These are phyloP conservation scores for Lactarius indigo DNA, from an alignment of 768 basidiomycete genomes.

Conservation along the genomic window DNA sequence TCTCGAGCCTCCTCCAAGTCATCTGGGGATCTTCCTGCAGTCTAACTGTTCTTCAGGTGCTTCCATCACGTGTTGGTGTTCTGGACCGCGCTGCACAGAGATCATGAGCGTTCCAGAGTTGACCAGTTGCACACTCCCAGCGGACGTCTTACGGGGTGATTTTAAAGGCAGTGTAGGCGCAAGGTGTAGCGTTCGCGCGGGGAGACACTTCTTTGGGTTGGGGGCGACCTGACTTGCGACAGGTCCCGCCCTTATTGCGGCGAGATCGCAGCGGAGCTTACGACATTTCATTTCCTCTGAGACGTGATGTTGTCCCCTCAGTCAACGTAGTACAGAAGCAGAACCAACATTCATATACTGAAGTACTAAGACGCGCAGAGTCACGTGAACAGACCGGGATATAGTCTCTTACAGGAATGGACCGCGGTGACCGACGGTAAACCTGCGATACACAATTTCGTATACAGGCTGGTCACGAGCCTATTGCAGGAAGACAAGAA, in stretches of 20 bases:
- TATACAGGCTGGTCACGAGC: too few relatives aligned
- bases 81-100: not conserved
- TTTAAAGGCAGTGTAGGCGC: not conserved
- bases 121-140: not conserved
- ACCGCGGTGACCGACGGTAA: too few relatives aligned
- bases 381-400: too few relatives aligned
- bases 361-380: too few relatives aligned
- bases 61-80: not conserved
- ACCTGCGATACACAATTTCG: too few relatives aligned
- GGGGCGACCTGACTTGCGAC: not conserved
- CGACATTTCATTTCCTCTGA: not conserved
- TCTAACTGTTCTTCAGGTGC: not conserved
- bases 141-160: not conserved
- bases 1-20: not conserved
- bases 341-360: too few relatives aligned
- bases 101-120: not conserved
- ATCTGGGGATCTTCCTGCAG: not conserved
- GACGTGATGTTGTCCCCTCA: not conserved
- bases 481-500: too few relatives aligned
- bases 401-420: too few relatives aligned
- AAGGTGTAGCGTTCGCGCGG: not conserved
- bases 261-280: not conserved
- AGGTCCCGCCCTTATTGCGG: not conserved
- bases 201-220: not conserved
- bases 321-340: too few relatives aligned